A percentile compares a stretch with the other conserved stretches of the same genome.
phyloP scores from a whole-genome alignment of 108 stramenopile species.

The Pseudonitzschia multistriata region DNA sequence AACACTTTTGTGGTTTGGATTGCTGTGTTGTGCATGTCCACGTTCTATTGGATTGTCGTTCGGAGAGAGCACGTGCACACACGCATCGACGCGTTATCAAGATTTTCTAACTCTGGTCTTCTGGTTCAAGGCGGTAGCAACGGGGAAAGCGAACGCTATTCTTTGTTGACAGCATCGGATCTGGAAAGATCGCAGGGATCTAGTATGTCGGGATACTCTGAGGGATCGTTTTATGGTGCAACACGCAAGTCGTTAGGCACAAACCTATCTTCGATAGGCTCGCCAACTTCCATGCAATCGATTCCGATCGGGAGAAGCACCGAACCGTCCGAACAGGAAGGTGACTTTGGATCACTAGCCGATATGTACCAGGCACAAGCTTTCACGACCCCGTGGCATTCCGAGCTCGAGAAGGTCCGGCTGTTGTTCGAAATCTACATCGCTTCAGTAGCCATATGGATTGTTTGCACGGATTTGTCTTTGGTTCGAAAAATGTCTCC shows the following conservation, averaged over 20 bases:
- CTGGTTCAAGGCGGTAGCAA: not conserved
- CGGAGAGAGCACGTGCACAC: not conserved
- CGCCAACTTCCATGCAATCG: conserved; percentile 13
- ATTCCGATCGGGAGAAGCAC: not conserved
- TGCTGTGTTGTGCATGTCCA: not conserved
- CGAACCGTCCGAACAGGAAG: not conserved
- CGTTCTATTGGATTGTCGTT: not conserved
- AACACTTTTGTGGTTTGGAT: conserved; percentile 20
- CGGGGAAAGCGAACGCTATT: conserved; percentile 3
- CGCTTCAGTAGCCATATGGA: conserved; percentile 25
- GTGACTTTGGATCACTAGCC: conserved; percentile 3
- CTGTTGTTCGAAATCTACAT: conserved; percentile 17
- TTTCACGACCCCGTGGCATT: conserved; percentile 1
- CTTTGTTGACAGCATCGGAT: conserved; percentile 3
- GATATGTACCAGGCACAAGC: not conserved
- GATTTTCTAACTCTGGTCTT: not conserved
- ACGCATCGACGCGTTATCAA: not conserved
- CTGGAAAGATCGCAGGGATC: conserved; percentile 3
- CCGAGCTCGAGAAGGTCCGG: conserved; percentile 9
- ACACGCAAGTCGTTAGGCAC: not conserved
- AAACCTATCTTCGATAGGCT: conserved; percentile 7
- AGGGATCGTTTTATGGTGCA: not conserved
- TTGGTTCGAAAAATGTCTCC: conserved; percentile 26
- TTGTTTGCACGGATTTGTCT: conserved; percentile 12
- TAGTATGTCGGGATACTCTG: not conserved